These are phyloP conservation scores for Diplodia scrobiculata DNA, from an alignment of 2,329 filamentous ascomycete species.

Conservation along the genomic window DNA sequence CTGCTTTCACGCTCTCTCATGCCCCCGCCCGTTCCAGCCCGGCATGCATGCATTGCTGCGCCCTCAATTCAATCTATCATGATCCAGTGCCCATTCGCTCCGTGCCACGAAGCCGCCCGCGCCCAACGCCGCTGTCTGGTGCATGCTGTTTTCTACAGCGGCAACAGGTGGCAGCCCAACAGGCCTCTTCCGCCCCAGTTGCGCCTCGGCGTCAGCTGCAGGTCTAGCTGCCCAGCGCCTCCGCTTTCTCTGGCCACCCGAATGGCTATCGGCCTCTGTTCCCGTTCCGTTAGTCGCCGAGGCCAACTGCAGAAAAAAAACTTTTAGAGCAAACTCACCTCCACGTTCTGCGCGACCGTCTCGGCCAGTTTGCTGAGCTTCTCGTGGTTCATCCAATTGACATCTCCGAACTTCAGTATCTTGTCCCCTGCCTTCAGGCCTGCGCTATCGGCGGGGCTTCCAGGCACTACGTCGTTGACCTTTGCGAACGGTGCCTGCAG, in stretches of 20 bases:
- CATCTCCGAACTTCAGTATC: slow-evolving; percentile 81
- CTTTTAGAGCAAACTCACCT: slow-evolving; percentile 62
- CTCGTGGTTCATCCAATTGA: slow-evolving; percentile 83
- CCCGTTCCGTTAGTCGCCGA: slow-evolving; percentile 20
- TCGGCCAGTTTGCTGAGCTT: slow-evolving; percentile 83
- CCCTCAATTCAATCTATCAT: slow-evolving; percentile 17
- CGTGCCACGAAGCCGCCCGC: slow-evolving; percentile 40
- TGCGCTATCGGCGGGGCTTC: slow-evolving; percentile 79
- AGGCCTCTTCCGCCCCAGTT: slow-evolving; percentile 90
- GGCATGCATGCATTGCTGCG: neutral
- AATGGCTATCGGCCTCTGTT: slow-evolving; percentile 20
- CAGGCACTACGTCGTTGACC: slow-evolving; percentile 77
- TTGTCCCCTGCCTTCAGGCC: slow-evolving; percentile 79
- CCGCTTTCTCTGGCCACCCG: slow-evolving; percentile 23
- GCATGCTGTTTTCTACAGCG: slow-evolving; percentile 56
- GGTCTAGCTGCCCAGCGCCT: slow-evolving; percentile 57
- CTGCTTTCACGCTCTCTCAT: neutral
- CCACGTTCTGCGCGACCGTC: slow-evolving; percentile 85
- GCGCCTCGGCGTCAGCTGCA: slow-evolving; percentile 73
- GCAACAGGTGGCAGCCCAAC: slow-evolving; percentile 86
- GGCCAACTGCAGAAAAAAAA: neutral
- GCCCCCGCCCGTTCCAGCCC: neutral
- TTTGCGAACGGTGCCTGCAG: slow-evolving; percentile 75
- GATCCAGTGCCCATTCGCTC: slow-evolving; percentile 31
- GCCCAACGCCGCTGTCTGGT: slow-evolving; percentile 16